Evolutionary conservation across 176 grass and related monocot genomes (phyloP).

Genomic region (Oryza punctata): DNA sequence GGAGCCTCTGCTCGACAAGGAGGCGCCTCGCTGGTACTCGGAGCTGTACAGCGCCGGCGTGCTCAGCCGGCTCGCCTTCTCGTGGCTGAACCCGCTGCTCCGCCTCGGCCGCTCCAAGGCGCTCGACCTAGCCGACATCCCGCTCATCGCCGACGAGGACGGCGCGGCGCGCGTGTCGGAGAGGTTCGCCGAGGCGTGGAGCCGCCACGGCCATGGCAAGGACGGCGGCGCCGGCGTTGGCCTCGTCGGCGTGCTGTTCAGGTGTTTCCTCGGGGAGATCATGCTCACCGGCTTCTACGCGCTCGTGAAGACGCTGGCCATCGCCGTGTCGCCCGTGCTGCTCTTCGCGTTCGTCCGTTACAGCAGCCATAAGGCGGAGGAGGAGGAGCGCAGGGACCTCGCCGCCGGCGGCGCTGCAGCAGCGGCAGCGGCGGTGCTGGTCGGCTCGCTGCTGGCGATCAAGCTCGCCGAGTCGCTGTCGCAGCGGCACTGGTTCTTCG

Average conservation of each 20-base stretch:
- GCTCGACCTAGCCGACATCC: constrained; percentile 67
- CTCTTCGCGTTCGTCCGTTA: constrained; percentile 78
- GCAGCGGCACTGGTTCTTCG: constrained; percentile 86
- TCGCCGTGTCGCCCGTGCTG: constrained; percentile 52
- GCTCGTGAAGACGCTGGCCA: constrained; percentile 47
- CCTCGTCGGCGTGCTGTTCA: constrained; percentile 47
- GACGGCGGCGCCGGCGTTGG: constrained; percentile 25
- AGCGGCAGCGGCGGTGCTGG: constrained; percentile 12
- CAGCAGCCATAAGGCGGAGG: constrained; percentile 44
- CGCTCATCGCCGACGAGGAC: constrained; percentile 64
- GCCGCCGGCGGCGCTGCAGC: constrained; percentile 13
- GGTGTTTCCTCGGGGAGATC: constrained; percentile 65
- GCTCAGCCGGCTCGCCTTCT: constrained; percentile 69
- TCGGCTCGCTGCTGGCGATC: constrained; percentile 52
- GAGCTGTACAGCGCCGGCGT: constrained; percentile 50
- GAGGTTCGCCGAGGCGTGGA: constrained; percentile 57
- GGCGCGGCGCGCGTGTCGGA: constrained; percentile 42
- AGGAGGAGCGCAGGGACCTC: constrained; percentile 34
- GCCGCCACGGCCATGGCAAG: constrained; percentile 52
- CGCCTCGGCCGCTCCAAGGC: constrained; percentile 65
- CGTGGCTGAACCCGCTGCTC: constrained; percentile 81
- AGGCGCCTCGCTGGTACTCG: constrained; percentile 21
- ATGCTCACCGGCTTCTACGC: constrained; percentile 70
- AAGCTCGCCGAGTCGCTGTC: constrained; percentile 83
- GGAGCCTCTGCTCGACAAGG: constrained; percentile 47